These are phyloP conservation scores for Botrytis tulipae DNA, from an alignment of 2,329 filamentous ascomycete species.

Conservation along the genomic window DNA sequence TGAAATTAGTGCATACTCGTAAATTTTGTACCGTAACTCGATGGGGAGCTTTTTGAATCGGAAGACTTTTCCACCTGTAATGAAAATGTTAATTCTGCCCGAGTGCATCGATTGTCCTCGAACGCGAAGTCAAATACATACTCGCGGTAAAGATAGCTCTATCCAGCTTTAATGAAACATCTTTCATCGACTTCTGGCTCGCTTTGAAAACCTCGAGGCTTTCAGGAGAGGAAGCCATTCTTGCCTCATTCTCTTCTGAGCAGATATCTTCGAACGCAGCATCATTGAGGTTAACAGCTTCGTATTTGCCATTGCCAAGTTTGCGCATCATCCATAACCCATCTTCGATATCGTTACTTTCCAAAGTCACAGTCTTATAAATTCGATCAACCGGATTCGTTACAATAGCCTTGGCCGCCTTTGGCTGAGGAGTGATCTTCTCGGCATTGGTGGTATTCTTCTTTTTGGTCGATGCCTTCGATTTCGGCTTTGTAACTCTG, in stretches of 20 bases:
- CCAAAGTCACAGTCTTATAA: slow-evolving; percentile 23
- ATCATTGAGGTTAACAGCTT: slow-evolving; percentile 26
- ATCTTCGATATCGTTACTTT: slow-evolving; percentile 23
- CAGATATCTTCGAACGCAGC: slow-evolving; percentile 19
- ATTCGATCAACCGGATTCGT: slow-evolving; percentile 16
- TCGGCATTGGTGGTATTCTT: not conserved
- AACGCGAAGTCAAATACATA: slow-evolving; percentile 16
- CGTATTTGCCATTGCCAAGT: slow-evolving; percentile 25
- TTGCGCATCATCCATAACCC: slow-evolving; percentile 28
- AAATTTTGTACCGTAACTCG: slow-evolving; percentile 27
- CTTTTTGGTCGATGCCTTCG: not conserved
- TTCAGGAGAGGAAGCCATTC: slow-evolving; percentile 19
- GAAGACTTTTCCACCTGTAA: slow-evolving; percentile 25
- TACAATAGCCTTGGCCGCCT: not conserved
- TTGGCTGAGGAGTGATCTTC: not conserved
- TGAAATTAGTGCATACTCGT: slow-evolving; percentile 24
- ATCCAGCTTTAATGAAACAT: slow-evolving; percentile 20
- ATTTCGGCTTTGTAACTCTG: not conserved
- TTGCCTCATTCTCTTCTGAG: slow-evolving; percentile 25
- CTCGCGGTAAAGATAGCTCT: slow-evolving; percentile 26
- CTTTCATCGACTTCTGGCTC: slow-evolving; percentile 21
- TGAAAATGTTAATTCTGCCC: not conserved
- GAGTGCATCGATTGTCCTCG: not conserved
- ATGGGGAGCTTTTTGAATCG: slow-evolving; percentile 26
- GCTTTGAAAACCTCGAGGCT: slow-evolving; percentile 18